Conservation (phyloP, 2,329 filamentous ascomycete species). For the Rutstroemia sp. region DNA sequence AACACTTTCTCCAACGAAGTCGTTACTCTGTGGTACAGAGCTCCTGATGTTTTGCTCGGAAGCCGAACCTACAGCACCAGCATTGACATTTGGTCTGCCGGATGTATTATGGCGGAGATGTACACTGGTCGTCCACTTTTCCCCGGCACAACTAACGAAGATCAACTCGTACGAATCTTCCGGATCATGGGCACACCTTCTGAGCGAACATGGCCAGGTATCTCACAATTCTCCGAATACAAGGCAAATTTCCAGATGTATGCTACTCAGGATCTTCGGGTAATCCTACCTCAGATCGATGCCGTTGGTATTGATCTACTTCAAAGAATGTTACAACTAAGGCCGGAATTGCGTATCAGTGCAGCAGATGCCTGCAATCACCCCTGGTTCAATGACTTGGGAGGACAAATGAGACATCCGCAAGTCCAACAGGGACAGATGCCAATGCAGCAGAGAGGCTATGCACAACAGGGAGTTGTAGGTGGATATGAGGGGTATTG, state of each 20-base stretch:
- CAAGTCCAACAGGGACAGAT: constrained; percentile 18
- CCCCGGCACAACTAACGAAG: constrained; percentile 95
- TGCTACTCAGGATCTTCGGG: constrained; percentile 80
- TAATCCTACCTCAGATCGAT: constrained; percentile 87
- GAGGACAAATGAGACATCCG: constrained; percentile 20
- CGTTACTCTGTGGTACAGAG: constrained; percentile 95
- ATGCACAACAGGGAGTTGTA: neutral
- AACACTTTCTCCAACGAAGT: constrained; percentile 99
- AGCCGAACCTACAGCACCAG: constrained; percentile 98
- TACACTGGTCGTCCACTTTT: constrained; percentile 93
- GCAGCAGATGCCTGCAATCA: constrained; percentile 82
- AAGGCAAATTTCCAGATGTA: constrained; percentile 93
- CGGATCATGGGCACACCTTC: constrained; percentile 96
- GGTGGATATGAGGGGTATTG: constrained; percentile 1
- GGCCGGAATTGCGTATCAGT: constrained; percentile 85
- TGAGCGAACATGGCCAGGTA: constrained; percentile 91
- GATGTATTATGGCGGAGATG: constrained; percentile 99
- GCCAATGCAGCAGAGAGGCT: constrained; percentile 6
- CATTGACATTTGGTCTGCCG: constrained; percentile 98
- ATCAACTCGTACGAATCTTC: constrained; percentile 96
- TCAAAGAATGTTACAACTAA: constrained; percentile 82
- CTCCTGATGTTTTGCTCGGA: constrained; percentile 88
- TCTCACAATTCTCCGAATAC: constrained; percentile 94
- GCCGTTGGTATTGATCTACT: constrained; percentile 79
- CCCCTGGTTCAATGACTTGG: constrained; percentile 79